Base-by-base conservation (phyloP, 176 grass and related monocot species). In the Ensete ventricosum region DNA sequence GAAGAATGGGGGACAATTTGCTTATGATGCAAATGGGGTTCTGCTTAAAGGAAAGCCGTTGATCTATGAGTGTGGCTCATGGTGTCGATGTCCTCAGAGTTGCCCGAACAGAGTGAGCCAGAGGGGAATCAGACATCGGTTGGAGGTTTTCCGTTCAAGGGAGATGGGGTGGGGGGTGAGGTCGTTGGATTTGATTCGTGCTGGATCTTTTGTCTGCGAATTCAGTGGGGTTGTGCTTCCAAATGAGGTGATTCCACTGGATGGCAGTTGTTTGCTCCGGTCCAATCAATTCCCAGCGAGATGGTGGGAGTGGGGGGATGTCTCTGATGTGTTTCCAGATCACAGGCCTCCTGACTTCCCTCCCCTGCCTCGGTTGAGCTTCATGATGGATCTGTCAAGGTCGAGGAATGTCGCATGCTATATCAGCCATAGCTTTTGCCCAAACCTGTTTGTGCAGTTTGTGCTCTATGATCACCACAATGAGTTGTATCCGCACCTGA, bases 381-480 rank as follows among this genome's bases (percentile, higher is more conserved):
- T 94, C 81, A 83, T 88, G 29, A 94, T 99, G 48, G 96, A 91
- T 23, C 91, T 99, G 55, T 99, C 96, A 23, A 91, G 71, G 69
- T 86, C 84, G 53, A 89, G 96, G 83, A 99, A 99, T 82, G 96
- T 99, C 63, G 91, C 91, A 77, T 99, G 96, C 78, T 99, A 99
- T 87, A 81, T 99, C 76, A 99, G 96, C 79, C 96, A 99, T 80
- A 99, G 96, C 69, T 88, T 84, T 79, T 87, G 91, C 78, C 96
- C 96, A 50, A 99, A 99, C 22, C 86, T 99, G 23, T 99, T 99
- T 89, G 77, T 87, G 54, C 96, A 99, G 80, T 89, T 89, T 87
- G 96, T 91, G n/a, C 49, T 99, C 54, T 99, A 79, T 81, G 96
- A 99, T 73, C 96, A 99, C 79, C 90, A 99, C 79, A 94, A 94